phyloP scores from a whole-genome alignment of 2,329 filamentous ascomycete genomes.

The Apiospora arundinis region DNA sequence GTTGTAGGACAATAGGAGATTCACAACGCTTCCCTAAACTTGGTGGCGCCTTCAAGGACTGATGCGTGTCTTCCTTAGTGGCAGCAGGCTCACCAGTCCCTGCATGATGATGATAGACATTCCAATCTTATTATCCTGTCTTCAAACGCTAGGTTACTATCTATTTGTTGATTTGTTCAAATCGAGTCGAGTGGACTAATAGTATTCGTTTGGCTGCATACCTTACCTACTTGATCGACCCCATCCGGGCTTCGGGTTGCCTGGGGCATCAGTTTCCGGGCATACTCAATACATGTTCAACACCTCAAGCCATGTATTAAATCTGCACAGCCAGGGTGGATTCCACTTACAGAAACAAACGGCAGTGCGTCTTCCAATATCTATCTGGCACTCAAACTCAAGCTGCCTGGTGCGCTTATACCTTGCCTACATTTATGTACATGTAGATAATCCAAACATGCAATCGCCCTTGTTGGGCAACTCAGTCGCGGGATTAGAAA shows the following conservation, averaged over 20 bases:
- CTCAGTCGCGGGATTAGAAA: not conserved
- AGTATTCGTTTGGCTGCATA: not conserved
- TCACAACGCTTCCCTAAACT: not conserved
- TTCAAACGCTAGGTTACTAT: not conserved
- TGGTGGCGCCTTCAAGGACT: not conserved
- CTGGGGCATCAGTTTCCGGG: not conserved
- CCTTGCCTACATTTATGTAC: not conserved
- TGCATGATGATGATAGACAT: conserved; percentile 13
- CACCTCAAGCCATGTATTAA: no score
- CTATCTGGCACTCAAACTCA: no score
- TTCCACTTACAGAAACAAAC: not conserved
- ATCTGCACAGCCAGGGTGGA: not conserved
- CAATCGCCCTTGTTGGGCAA: not conserved
- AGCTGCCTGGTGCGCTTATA: not conserved
- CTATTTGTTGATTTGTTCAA: not conserved
- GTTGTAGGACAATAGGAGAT: not conserved
- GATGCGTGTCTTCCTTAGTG: not conserved
- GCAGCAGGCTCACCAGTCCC: not conserved
- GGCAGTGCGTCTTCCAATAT: no score
- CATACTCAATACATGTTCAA: not conserved
- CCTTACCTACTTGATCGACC: no score
- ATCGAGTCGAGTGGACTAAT: not conserved
- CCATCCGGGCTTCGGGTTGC: not conserved
- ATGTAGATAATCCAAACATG: not conserved
- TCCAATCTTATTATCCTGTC: conserved; percentile 1